phyloP scores from a whole-genome alignment of 2,329 filamentous ascomycete genomes.

The Colletotrichum noveboracense region DNA sequence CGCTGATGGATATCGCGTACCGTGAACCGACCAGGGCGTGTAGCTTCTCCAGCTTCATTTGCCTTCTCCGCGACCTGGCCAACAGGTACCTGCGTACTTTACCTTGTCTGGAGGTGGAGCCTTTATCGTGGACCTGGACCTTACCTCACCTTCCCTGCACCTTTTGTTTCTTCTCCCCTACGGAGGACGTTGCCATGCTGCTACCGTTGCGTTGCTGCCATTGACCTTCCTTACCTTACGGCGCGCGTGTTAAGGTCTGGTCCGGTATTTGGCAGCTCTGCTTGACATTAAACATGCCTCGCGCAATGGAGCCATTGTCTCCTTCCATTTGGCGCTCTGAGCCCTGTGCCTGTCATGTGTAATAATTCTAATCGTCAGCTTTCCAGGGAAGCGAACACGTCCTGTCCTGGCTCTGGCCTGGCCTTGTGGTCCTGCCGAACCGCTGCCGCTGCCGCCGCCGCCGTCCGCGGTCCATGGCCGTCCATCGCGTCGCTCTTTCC shows the following conservation, averaged over 20 bases:
- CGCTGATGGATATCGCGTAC: conserved; percentile 1
- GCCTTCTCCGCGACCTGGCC: conserved; percentile 20
- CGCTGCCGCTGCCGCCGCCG: conserved; percentile 4
- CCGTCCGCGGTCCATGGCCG: not conserved
- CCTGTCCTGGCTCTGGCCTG: not conserved
- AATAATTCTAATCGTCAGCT: not conserved
- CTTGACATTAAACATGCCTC: not conserved
- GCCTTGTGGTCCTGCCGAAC: conserved; percentile 1
- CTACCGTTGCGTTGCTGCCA: not conserved
- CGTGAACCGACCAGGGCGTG: conserved; percentile 10
- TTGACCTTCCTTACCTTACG: not conserved
- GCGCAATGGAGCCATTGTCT: not conserved
- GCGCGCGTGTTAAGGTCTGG: not conserved
- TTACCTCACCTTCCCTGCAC: conserved; percentile 18
- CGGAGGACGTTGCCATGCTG: not conserved
- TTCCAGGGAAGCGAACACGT: not conserved
- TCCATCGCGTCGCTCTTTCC: conserved; percentile 6
- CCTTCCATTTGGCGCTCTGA: not conserved
- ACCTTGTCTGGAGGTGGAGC: not conserved
- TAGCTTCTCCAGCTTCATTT: conserved; percentile 21
- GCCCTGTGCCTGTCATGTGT: not conserved
- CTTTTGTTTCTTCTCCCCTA: not conserved
- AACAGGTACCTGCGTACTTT: conserved; percentile 10
- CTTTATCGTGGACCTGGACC: not conserved
- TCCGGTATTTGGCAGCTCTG: not conserved